Base-by-base conservation (phyloP, 306 rosid genomes). In the Hylodesmum podocarpum region DNA sequence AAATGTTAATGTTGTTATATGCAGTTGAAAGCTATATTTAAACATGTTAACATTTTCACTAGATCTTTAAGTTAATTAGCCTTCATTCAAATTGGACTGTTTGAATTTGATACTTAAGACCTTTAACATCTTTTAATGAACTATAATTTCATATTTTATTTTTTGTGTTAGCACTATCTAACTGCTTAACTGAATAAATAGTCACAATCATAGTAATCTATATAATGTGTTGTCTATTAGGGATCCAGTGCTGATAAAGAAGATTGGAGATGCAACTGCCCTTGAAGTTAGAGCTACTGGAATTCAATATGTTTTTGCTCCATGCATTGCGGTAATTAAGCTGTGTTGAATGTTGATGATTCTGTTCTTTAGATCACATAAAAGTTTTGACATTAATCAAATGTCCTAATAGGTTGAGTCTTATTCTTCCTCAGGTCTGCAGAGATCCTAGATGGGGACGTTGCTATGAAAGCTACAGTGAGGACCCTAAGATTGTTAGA, bases 381-480 rank as follows among this genome's bases (percentile, higher is more conserved):
- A 64, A 64, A 36, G 49, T 9, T 4, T 4, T 61, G 2, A 36
- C 47, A 64, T 10, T 37, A 29, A 63, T 36, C 70, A 9, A 34
- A 8, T 36, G 16, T 64, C 70, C 18, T 36, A 37, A 4, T 37
- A 36, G 36, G 49, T 64, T 36, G 49, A 39, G 8, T 31, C 69
- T 16, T 37, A 36, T 37, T 64, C 47, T 64, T 64, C 70, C 31
- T 36, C 29, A 64, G 70, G 70, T 64, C 31, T 64, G 70, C 49
- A 64, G 70, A 64, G 70, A 64, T 64, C 70, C 70, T 64, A 64
- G 70, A 64, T 64, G 70, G 70, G 70, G 70, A 12, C 70, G 70
- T 36, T 64, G 70, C 31, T 64, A 64, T 37, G 70, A 37, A 64
- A 64, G 70, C 2, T 64, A 64, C 29, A 64, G 70, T 64, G 70